phyloP scores from a whole-genome alignment of 23 red algal genomes.

The Gracilaria caudata region DNA sequence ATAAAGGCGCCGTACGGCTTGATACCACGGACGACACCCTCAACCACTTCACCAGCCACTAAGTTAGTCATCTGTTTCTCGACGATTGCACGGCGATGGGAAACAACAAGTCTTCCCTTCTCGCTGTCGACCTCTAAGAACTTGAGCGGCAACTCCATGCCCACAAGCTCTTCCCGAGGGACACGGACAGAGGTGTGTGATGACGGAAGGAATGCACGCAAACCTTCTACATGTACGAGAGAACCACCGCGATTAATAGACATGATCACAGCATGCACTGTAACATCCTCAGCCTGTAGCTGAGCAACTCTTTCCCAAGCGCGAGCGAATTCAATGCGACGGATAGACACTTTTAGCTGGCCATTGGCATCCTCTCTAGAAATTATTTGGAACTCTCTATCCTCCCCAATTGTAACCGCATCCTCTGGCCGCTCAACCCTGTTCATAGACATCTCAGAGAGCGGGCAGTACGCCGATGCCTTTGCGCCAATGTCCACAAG shows the following conservation, averaged over 20 bases:
- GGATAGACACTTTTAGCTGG: conserved; percentile 91
- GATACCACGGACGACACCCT: conserved; percentile 86
- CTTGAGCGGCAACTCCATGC: conserved; percentile 84
- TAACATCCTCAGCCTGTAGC: conserved; percentile 87
- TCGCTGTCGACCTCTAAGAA: conserved; percentile 89
- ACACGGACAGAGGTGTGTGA: conserved; percentile 77
- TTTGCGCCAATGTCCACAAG: conserved; percentile 99
- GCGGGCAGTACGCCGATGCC: conserved; percentile 82
- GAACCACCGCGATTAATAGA: conserved; percentile 92
- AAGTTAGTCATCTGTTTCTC: conserved; percentile 83
- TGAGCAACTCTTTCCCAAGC: conserved; percentile 88
- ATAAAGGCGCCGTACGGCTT: conserved; percentile 99
- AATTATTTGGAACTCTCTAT: conserved; percentile 93
- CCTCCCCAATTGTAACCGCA: conserved; percentile 73
- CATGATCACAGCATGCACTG: conserved; percentile 67
- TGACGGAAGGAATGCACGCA: conserved; percentile 92
- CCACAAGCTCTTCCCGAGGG: conserved; percentile 82
- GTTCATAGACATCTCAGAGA: conserved; percentile 78
- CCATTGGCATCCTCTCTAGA: conserved; percentile 86
- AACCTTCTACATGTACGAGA: conserved; percentile 80
- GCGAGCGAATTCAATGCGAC: conserved; percentile 80
- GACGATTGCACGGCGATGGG: conserved; percentile 90
- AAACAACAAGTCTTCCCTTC: conserved; percentile 87
- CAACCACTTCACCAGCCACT: conserved; percentile 79
- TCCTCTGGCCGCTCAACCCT: conserved; percentile 67